Percentiles rank a stretch among this genome's conserved stretches.
Conservation (phyloP, 257 asterid genomes). For the Eucommia ulmoides region DNA sequence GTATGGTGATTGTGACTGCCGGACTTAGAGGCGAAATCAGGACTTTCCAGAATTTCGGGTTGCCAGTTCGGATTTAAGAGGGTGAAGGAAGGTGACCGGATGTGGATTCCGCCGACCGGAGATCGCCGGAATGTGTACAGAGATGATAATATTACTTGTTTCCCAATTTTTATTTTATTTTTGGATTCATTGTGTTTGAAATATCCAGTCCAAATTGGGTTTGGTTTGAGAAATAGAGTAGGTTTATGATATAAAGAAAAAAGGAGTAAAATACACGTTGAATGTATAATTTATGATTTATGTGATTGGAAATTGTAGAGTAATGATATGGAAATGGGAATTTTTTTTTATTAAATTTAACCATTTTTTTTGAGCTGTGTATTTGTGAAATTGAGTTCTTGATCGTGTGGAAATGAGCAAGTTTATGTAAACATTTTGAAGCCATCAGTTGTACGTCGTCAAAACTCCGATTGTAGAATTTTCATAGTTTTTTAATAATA, state of each 20-base stretch:
- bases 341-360: conserved; percentile 34
- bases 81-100: neutral
- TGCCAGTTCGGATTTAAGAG: conserved; percentile 60
- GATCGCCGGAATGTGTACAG: conserved; percentile 15
- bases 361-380: neutral
- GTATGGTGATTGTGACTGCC: conserved; percentile 85
- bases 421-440: neutral
- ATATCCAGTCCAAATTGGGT: conserved; percentile 13
- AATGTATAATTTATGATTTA: conserved; percentile 32
- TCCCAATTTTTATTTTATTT: no score
- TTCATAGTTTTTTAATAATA: no score
- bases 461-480: neutral
- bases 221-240: neutral
- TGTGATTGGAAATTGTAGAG: conserved; percentile 75
- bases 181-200: no score
- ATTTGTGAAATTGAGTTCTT: no score
- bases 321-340: conserved; percentile 21
- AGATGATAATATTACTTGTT: no score
- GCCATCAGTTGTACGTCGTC: neutral
- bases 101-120: neutral
- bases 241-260: no score
- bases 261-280: conserved; percentile 11
- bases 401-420: neutral
- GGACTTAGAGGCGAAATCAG: conserved; percentile 86
- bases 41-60: conserved; percentile 85